These are phyloP conservation scores for Cryomyces minteri DNA, from an alignment of 495 filamentous ascomycete genomes.

Conservation along the genomic window DNA sequence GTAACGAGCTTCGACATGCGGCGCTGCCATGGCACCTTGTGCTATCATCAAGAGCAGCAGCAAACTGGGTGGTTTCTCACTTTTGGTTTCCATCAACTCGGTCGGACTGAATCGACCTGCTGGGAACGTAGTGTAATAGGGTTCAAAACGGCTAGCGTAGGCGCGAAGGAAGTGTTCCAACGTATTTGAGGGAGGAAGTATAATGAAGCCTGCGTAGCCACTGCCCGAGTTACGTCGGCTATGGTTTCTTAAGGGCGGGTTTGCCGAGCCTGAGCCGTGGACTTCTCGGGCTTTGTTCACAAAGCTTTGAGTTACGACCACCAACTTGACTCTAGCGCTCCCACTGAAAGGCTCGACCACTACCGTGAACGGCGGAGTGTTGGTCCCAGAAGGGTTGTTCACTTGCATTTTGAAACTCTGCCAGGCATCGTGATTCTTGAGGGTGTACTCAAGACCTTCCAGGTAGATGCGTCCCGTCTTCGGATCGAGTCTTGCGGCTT, in stretches of 20 bases:
- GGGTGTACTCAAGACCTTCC: neutral
- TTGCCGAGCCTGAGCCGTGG: neutral
- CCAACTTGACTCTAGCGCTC: neutral
- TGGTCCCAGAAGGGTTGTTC: neutral
- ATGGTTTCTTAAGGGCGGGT: too few relatives aligned
- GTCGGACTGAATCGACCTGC: neutral
- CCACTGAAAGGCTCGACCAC: neutral
- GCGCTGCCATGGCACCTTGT: slow-evolving; percentile 5
- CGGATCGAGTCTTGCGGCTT: neutral
- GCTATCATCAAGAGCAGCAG: slow-evolving; percentile 9
- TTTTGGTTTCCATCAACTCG: slow-evolving; percentile 3
- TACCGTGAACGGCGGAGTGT: neutral
- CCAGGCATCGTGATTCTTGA: neutral
- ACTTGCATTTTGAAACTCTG: neutral
- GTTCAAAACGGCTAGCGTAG: slow-evolving; percentile 6
- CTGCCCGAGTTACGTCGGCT: too few relatives aligned
- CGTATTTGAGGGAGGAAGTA: neutral
- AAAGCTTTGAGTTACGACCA: neutral
- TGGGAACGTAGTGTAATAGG: slow-evolving; percentile 4
- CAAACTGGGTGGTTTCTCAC: slow-evolving; percentile 2
- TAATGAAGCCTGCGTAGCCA: too few relatives aligned
- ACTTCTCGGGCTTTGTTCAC: neutral
- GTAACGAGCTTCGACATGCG: slow-evolving; percentile 2
- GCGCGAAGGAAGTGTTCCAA: slow-evolving; percentile 3
- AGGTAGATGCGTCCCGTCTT: neutral